Base-by-base conservation (phyloP, 768 basidiomycete genomes). In the Podaxis rugospora region DNA sequence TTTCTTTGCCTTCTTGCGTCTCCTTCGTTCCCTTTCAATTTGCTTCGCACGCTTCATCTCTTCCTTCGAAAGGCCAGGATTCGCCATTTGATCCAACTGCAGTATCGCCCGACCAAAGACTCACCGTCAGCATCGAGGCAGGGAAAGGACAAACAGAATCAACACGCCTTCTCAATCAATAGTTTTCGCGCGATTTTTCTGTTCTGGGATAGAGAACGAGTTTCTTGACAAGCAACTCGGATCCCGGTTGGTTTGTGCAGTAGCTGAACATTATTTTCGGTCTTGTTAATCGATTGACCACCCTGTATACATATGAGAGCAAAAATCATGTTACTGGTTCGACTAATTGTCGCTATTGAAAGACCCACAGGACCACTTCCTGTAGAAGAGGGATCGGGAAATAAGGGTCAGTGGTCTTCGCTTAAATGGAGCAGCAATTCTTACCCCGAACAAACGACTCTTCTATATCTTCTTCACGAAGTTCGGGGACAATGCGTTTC, bases 261-360 rank as follows among this genome's bases (percentile, higher is more conserved):
- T 28, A 98, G 78, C 69, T 94, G 93, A 27, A 96, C 94, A 69
- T 92, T 90, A 73, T 95, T 87, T 78, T 89, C 83, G 62, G 92
- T 93, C 77, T 97, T 98, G 79, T 98, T 96, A 70, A 96, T 88
- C 27, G 93, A 94, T 79, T 98, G 95, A n/a, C 95, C 95, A 28
- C 95, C 95, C 82, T 82, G 67, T 36, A 68, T 60, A 69, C 67
- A 69, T 65, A 67, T 69, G 66, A 66, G 66, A 61, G 66, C 69
- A 56, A 59, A 53, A 39, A 37, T 32, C 55, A 51, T 27, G 56
- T 62, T 58, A 63, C 44, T 60, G 52, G 37, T 59, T 63, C 63
- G 62, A 67, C 51, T 67, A 65, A 62, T 49, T 44, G 55, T 46
- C 55, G 54, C 59, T 61, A 58, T 61, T 59, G 61, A 66, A 55